Base-by-base conservation (phyloP, 2,329 filamentous ascomycete species). In the Pyrenophora seminiperda region DNA sequence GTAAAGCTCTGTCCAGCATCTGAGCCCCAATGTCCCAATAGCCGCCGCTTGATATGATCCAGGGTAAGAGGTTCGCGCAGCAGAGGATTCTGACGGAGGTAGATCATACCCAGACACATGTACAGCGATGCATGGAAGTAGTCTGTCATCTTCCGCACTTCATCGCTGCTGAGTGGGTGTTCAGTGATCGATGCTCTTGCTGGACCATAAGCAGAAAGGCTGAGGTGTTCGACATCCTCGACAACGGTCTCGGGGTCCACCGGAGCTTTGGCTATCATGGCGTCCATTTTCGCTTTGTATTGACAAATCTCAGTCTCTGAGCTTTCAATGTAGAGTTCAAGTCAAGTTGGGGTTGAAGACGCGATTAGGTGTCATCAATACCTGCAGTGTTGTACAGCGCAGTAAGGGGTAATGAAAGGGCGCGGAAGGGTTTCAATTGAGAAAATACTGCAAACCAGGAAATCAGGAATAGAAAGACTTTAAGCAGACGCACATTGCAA, bases 1-100 rank as follows among this genome's bases (percentile, higher is more conserved):
- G 87, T 89, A 73, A 92, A 91, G 50, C 87, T 85, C 72, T 91
- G 89, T 11, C 88, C 89, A n/a, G 89, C 85, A 41, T 89, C 88
- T 2, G 87, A 90, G 45, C 89, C 89, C 79, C 89, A 92, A 68
- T 92, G 89, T 31, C 89, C 89, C 2, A 92, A 78, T 7, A 91
- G 77, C 58, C 89, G 83, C 51, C 82, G 79, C 75, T 92, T 92
- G 75, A 91, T 78, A 66, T 91, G 86, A 45, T 89, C 83, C 24
- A 82, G 75, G 60, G 83, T 83, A 57, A 90, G 79, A 1, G 87
- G 86, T 60, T 90, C 83, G 52, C 81, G 81, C 34, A 92, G 82
- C 10, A 92, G 80, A 11, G 88, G 86, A 57, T 92, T 92, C 31
- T 87, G 80, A 58, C 82, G 83, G 50, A 92, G 82, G 66, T 91